These are phyloP conservation scores for Begonia fuchsioides DNA, from an alignment of 306 rosid genomes.

Conservation along the genomic window DNA sequence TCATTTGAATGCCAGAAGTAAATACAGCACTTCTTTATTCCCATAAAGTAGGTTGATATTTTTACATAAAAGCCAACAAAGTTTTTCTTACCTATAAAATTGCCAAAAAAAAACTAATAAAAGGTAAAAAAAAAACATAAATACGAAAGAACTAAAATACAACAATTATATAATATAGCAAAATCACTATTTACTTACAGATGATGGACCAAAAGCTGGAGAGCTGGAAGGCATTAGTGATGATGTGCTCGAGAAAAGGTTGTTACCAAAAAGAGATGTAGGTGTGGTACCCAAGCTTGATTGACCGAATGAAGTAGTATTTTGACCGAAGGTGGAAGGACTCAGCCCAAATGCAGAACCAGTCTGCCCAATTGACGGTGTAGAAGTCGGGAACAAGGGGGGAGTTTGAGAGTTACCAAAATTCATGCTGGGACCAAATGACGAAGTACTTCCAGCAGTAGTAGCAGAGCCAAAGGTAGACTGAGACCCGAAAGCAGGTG, in stretches of 20 bases:
- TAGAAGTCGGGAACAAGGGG: conserved; percentile 34
- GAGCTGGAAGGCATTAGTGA: conserved; percentile 32
- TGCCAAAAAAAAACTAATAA: neutral
- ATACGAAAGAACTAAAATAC: neutral
- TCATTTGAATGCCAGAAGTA: no score
- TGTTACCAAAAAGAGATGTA: conserved; percentile 39
- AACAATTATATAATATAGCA: neutral
- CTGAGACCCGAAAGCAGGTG: conserved; percentile 14
- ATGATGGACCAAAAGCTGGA: conserved; percentile 39
- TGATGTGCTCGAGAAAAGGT: conserved; percentile 36
- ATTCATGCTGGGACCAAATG: conserved; percentile 33
- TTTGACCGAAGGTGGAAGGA: conserved; percentile 17
- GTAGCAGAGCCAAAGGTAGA: conserved; percentile 39
- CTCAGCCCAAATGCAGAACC: conserved; percentile 42
- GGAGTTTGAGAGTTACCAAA: conserved; percentile 43
- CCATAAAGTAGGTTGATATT: neutral
- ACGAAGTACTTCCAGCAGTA: conserved; percentile 29
- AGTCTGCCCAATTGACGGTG: conserved; percentile 34
- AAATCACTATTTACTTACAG: conserved; percentile 27
- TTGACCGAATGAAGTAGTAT: conserved; percentile 8
- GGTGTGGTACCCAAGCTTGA: conserved; percentile 35
- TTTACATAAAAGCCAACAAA: neutral
- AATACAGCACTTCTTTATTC: no score
- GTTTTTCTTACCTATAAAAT: neutral
- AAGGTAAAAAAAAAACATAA: neutral